These are phyloP conservation scores for Solanum chacoense DNA, from an alignment of 305 asterid species.

Conservation along the genomic window DNA sequence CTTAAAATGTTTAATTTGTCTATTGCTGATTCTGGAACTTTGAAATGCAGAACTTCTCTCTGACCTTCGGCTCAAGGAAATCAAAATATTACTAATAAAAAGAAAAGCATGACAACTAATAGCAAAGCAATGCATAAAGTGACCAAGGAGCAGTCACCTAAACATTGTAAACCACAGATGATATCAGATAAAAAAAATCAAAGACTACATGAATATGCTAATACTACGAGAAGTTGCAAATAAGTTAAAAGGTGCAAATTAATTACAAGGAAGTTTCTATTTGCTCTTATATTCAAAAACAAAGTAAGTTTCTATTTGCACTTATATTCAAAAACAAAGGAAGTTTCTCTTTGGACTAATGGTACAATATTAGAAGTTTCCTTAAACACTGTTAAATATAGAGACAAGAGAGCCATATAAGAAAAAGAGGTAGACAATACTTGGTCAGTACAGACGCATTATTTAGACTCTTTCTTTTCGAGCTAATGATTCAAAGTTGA, in stretches of 20 bases:
- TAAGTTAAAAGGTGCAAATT: background rate
- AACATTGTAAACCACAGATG: background rate
- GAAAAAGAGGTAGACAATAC: background rate
- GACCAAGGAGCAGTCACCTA: background rate
- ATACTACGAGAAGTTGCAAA: background rate
- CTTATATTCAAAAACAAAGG: background rate
- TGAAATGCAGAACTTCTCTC: constrained; percentile 37
- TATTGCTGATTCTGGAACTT: constrained; percentile 44
- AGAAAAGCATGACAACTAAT: background rate
- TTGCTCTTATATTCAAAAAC: background rate
- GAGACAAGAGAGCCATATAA: background rate
- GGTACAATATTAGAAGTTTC: background rate
- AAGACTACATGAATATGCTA: background rate
- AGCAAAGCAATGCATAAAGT: too few species aligned
- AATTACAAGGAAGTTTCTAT: background rate
- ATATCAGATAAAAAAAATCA: background rate
- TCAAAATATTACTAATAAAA: too few species aligned
- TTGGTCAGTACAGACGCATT: background rate
- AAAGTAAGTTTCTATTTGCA: background rate
- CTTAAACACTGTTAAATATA: background rate
- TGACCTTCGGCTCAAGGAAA: background rate
- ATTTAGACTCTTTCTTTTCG: background rate
- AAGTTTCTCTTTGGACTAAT: background rate
- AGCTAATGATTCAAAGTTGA: background rate
- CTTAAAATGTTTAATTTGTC: constrained; percentile 51